A percentile compares a stretch with the other conserved stretches of the same genome.
phyloP scores from a whole-genome alignment of 2,329 filamentous ascomycete genomes.

The Allantophomopsis lycopodina region DNA sequence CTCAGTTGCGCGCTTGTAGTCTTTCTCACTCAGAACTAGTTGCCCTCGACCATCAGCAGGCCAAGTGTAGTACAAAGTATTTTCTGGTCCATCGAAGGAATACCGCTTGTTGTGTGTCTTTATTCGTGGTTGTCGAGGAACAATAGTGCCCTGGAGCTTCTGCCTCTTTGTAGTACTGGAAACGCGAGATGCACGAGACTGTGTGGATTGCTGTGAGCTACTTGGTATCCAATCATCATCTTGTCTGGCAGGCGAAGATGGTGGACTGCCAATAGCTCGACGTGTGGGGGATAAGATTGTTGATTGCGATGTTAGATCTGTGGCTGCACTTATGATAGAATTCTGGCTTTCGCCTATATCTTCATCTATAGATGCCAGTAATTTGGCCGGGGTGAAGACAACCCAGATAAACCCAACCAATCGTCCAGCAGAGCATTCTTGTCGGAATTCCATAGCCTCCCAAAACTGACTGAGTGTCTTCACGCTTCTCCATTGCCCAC shows the following conservation, averaged over 20 bases:
- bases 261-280: neutral
- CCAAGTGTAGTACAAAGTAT: slow-evolving; percentile 54
- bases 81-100: slow-evolving; percentile 31
- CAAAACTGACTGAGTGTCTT: slow-evolving; percentile 83
- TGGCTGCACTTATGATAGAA: neutral
- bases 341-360: slow-evolving; percentile 2
- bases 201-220: neutral
- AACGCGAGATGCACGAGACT: neutral
- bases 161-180: slow-evolving; percentile 18
- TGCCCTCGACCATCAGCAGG: slow-evolving; percentile 45
- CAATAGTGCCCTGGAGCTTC: slow-evolving; percentile 42
- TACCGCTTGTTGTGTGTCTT: slow-evolving; percentile 43
- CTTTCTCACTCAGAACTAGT: slow-evolving; percentile 45
- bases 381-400: slow-evolving; percentile 39
- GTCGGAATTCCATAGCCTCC: slow-evolving; percentile 95
- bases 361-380: slow-evolving; percentile 3
- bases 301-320: neutral
- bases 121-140: slow-evolving; percentile 47
- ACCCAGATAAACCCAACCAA: slow-evolving; percentile 94
- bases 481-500: slow-evolving; percentile 71
- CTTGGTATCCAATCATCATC: slow-evolving; percentile 1
- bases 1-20: slow-evolving; percentile 56
- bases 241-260: neutral
- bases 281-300: neutral
- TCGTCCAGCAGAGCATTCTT: slow-evolving; percentile 87